These are phyloP conservation scores for Helianthus tuberosus DNA, from an alignment of 129 eudicot species.

Conservation along the genomic window DNA sequence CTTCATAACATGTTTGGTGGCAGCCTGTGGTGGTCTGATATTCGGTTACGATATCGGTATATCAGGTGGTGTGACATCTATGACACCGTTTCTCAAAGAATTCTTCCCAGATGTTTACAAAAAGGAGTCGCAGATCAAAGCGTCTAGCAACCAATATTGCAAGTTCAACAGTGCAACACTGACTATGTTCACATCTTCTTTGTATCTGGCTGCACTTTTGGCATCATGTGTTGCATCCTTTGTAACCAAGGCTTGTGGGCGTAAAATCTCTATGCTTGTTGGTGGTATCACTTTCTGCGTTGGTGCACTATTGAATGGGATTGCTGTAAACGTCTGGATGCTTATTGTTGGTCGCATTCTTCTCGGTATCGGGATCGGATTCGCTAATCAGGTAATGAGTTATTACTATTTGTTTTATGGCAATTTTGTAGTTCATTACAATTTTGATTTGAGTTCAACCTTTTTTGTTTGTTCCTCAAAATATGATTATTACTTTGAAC, in stretches of 20 bases:
- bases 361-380: conserved; percentile 63
- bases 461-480: no score
- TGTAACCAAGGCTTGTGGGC: conserved; percentile 34
- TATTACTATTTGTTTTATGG: not conserved
- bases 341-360: conserved; percentile 51
- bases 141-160: conserved; percentile 55
- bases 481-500: no score
- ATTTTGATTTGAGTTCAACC: no score
- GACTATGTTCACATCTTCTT: conserved; percentile 60
- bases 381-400: conserved; percentile 60
- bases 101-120: conserved; percentile 10
- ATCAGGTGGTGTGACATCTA: conserved; percentile 62
- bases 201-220: conserved; percentile 54
- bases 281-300: conserved; percentile 44
- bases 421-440: no score
- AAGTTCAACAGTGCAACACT: conserved; percentile 43
- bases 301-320: conserved; percentile 46
- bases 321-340: conserved; percentile 46
- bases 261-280: conserved; percentile 47
- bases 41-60: conserved; percentile 64
- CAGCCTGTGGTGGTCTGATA: conserved; percentile 55
- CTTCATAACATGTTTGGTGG: conserved; percentile 41
- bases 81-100: conserved; percentile 36
- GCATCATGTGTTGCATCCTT: conserved; percentile 39
- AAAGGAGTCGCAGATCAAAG: not conserved